Percentiles rank a stretch among this genome's conserved stretches.
Conservation (phyloP, 1,139 yeast genomes). For the Magnusiomyces sp. region DNA sequence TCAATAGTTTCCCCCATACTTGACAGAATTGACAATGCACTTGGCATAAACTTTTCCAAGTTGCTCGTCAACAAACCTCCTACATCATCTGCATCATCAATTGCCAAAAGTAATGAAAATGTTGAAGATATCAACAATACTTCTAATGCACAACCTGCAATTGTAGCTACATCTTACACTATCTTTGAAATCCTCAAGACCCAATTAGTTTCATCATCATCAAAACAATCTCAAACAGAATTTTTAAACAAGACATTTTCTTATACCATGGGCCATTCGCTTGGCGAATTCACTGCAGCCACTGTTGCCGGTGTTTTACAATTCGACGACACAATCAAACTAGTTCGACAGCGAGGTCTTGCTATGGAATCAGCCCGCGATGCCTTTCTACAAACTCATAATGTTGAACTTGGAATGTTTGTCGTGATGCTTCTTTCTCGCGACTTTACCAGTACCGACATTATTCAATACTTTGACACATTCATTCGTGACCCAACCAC, state of each 20-base stretch:
- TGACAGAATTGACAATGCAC: slow-evolving; percentile 28
- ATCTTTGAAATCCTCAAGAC: slow-evolving; percentile 30
- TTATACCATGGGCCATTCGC: slow-evolving; percentile 48
- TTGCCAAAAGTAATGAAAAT: background rate
- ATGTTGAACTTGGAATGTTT: slow-evolving; percentile 23
- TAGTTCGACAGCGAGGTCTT: slow-evolving; percentile 45
- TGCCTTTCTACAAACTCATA: slow-evolving; percentile 29
- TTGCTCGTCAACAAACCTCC: slow-evolving; percentile 18
- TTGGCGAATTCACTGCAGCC: slow-evolving; percentile 55
- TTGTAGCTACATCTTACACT: slow-evolving; percentile 41
- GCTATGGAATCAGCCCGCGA: slow-evolving; percentile 39
- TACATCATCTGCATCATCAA: slow-evolving; percentile 15
- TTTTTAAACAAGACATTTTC: slow-evolving; percentile 21
- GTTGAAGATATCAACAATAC: slow-evolving; percentile 30
- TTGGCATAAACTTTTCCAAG: slow-evolving; percentile 24
- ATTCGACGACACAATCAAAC: slow-evolving; percentile 37
- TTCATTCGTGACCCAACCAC: background rate
- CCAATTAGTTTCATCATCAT: slow-evolving; percentile 13
- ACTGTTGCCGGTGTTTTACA: slow-evolving; percentile 39
- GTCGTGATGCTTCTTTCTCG: slow-evolving; percentile 20
- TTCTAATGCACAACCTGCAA: slow-evolving; percentile 55
- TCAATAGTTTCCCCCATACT: slow-evolving; percentile 24
- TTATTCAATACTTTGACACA: slow-evolving; percentile 3
- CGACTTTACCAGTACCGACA: background rate
- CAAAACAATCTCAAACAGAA: background rate